These are phyloP conservation scores for Penicillium chermesinum DNA, from an alignment of 495 filamentous ascomycete species.

Conservation along the genomic window DNA sequence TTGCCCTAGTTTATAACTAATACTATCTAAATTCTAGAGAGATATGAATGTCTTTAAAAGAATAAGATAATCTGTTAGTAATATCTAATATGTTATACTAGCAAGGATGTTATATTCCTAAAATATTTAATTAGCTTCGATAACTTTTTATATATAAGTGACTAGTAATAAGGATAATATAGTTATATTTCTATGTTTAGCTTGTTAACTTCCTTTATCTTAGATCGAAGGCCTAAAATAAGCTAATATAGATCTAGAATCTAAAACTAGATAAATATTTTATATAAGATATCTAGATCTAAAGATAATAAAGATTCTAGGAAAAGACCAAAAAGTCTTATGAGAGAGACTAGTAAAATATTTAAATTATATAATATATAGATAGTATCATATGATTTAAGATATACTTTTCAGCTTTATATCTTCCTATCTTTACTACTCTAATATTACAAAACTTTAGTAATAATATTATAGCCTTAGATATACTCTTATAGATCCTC, in stretches of 20 bases:
- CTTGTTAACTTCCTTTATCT: neutral
- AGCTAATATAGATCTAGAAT: too few relatives aligned
- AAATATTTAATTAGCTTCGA: conserved; percentile 21
- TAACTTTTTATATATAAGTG: conserved; percentile 27
- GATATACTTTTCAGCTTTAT: neutral
- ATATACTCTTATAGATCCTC: neutral
- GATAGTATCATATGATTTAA: neutral
- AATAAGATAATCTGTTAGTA: conserved; percentile 34
- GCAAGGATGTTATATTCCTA: conserved; percentile 26
- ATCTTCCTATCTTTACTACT: neutral
- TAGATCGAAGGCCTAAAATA: neutral
- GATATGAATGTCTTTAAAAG: conserved; percentile 32
- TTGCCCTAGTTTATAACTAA: neutral
- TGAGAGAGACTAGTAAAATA: neutral
- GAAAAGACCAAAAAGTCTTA: too few relatives aligned
- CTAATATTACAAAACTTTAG: too few relatives aligned
- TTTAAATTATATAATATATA: neutral
- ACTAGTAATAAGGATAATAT: neutral
- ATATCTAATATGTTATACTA: conserved; percentile 27
- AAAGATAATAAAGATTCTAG: neutral
- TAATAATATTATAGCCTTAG: too few relatives aligned
- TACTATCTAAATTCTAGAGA: conserved; percentile 14
- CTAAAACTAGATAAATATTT: neutral
- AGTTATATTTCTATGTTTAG: conserved; percentile 1
- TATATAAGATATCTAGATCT: neutral